Evolutionary conservation across 31 red algal species (phyloP), one percentile per base, ranked within the genome.

Genomic region (Porphyra umbilicalis): DNA sequence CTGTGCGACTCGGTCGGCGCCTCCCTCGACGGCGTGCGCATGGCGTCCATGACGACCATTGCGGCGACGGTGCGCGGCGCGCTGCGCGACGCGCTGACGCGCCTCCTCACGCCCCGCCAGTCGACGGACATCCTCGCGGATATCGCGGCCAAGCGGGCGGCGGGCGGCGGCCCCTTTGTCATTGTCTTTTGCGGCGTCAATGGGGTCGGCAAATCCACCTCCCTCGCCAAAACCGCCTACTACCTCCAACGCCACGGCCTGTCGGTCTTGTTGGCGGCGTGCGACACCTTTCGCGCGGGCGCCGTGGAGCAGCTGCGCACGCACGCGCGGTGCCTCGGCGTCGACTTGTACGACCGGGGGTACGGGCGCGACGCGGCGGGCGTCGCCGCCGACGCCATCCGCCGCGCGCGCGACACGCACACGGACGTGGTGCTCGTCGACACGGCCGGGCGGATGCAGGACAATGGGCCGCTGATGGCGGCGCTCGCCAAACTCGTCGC

Each of bases 371-470:
- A 99, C 78, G 87, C 97, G 36, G 87, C 97, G 35, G 81, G 82
- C 25, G 93, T 99, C 9, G 97, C 97, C 36, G 78, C 71, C 4
- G 91, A 91, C 42, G 97, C 97, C 35, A 92, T 94, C 68, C 87
- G 87, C 36, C 87, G 80, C 29, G 97, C 94, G 37, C 75, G 79
- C 13, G 89, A 99, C 80, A 35, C 86, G 34, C 77, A 80, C 18
- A 57, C 77, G 38, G 97, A 99, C 82, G 97, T 99, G 35, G 90
- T 99, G 35, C 82, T 99, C 29, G 89, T 99, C 20, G 97, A 99
- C 84, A 99, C 97, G 6, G 97, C 97, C 38, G 97, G 97, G 8
- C 86, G 97, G 25, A 99, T 99, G 97, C 97, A 99, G 84, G 82
- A 99, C 81, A 99, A 99, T 77, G 94, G 92, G 71, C 97, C 97